phyloP scores from a whole-genome alignment of 1,139 yeast genomes.

The Insectozyma bohioensis region DNA sequence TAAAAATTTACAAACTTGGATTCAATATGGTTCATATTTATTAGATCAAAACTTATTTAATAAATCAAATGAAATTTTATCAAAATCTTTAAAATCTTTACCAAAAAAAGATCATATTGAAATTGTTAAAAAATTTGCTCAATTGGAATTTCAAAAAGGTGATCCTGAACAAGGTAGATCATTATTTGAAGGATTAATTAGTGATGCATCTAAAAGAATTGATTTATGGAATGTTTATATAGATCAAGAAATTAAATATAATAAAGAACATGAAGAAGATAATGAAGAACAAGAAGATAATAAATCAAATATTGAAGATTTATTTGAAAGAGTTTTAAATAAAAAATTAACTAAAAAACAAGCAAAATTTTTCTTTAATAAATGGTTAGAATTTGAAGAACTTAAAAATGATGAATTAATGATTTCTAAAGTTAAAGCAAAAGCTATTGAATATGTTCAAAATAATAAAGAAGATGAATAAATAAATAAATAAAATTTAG shows the following conservation, averaged over 20 bases:
- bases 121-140: constrained; percentile 84
- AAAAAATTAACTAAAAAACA: constrained; percentile 83
- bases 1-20: constrained; percentile 70
- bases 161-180: constrained; percentile 95
- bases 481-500: constrained; percentile 1
- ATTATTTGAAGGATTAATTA: constrained; percentile 84
- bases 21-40: constrained; percentile 71
- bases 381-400: constrained; percentile 85
- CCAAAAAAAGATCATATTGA: constrained; percentile 80
- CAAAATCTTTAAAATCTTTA: constrained; percentile 68
- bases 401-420: constrained; percentile 65
- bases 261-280: constrained; percentile 16
- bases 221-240: constrained; percentile 94
- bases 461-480: constrained; percentile 15
- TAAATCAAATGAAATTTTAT: constrained; percentile 67
- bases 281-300: constrained; percentile 71
- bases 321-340: constrained; percentile 76
- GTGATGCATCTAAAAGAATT: constrained; percentile 88
- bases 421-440: constrained; percentile 83
- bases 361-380: constrained; percentile 91
- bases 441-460: constrained; percentile 77
- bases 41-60: constrained; percentile 58
- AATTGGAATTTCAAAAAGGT: constrained; percentile 81
- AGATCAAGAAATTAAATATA: constrained; percentile 83
- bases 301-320: constrained; percentile 64